These are phyloP conservation scores for Elsinoe batatas DNA, from an alignment of 2,329 filamentous ascomycete genomes.

Conservation along the genomic window DNA sequence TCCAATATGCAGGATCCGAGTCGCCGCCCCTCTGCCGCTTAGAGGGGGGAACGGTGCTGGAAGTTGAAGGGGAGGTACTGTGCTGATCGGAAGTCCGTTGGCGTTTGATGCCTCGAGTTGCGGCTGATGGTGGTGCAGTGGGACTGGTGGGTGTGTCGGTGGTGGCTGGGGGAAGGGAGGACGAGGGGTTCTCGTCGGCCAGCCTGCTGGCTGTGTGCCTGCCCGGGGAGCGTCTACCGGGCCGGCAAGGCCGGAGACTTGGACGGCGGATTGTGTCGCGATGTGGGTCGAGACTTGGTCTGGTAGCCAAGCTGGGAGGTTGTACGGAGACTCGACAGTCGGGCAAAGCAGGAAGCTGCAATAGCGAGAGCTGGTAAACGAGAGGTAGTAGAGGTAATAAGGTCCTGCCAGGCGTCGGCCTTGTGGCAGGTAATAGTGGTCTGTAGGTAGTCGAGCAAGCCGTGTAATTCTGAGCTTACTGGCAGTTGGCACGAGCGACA, in stretches of 20 bases:
- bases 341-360: not conserved
- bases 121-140: not conserved
- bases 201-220: conserved; percentile 13
- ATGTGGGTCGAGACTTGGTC: not conserved
- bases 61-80: not conserved
- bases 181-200: conserved; percentile 11
- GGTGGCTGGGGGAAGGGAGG: conserved; percentile 4
- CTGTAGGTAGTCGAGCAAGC: too few species aligned
- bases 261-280: conserved; percentile 2
- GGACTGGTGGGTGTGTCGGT: not conserved
- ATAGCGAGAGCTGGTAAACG: not conserved
- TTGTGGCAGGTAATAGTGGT: not conserved
- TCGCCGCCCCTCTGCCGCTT: conserved; percentile 12
- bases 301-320: not conserved
- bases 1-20: not conserved
- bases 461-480: too few species aligned
- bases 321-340: not conserved
- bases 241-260: conserved; percentile 13
- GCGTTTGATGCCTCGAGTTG: conserved; percentile 1
- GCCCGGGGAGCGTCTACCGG: conserved; percentile 9
- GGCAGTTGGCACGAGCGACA: not conserved
- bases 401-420: not conserved
- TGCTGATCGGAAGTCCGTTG: not conserved
- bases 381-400: not conserved
- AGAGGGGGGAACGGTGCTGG: not conserved